Base-by-base conservation (phyloP, 1,284 basidiomycete genomes). In the Tremellales sp. region DNA sequence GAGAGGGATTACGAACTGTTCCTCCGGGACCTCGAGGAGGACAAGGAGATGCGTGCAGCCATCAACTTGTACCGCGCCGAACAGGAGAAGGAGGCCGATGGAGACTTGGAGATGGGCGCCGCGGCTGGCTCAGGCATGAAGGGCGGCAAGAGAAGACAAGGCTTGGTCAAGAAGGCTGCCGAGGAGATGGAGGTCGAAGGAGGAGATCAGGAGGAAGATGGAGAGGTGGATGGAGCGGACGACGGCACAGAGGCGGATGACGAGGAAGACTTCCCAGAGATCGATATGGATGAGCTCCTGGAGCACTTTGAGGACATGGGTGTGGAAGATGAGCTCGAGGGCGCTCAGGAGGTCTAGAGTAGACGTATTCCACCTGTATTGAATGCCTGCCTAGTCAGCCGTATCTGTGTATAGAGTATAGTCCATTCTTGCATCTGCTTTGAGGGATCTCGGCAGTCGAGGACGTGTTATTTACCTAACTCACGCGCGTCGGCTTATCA, bases 1-100 rank as follows among this genome's bases (percentile, higher is more conserved):
- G 92, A 97, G 69, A 84, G 89, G 68, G 94, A 97, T 69, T 98
- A 97, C 72, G 94, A 97, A 77, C 64, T 90, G 55, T 98, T 98
- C 83, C 77, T 98, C 74, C 82, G 89, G 45, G 93, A 97, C 64
- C 75, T 98, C 50, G 94, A 97, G 75, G 94, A 98, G 74, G 94
- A 98, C 76, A 85, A 87, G 45, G 94, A 97, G 79, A 79, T 97
- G 79, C 82, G 94, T 45, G 80, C 81, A 15, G 84, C 83, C 15
- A 85, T 98, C 65, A 96, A 97, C 75, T 65, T 98, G 49, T 98
- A 93, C 78, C 87, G 86, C 75, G 77, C 82, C 15, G 65, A 74
- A 7, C 56, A 53, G 24, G 17, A 40, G 23, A 31, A 40, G 13
- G 25, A 45, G 7, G 53, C 53, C 35, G 60, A 65, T 79, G 68